A percentile compares a stretch with the other conserved stretches of the same genome.
phyloP scores from a whole-genome alignment of 345 rosid species.

The Psidium guajava region DNA sequence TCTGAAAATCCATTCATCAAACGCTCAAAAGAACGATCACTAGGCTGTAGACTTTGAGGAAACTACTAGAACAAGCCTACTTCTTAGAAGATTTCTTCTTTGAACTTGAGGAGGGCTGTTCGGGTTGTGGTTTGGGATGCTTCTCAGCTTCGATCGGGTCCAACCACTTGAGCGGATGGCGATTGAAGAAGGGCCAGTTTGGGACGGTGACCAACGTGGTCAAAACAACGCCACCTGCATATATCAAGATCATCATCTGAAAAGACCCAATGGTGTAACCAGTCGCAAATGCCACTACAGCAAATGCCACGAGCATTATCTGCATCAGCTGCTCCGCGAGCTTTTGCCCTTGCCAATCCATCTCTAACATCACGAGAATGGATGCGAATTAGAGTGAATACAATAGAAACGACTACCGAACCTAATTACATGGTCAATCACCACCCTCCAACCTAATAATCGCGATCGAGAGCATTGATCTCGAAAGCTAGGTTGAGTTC shows the following conservation, averaged over 20 bases:
- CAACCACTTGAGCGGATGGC: constrained; percentile 75
- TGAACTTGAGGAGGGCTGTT: constrained; percentile 17
- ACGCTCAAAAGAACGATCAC: not conserved
- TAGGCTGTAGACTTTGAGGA: not conserved
- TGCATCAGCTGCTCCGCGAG: constrained; percentile 91
- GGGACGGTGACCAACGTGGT: constrained; percentile 71
- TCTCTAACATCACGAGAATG: constrained; percentile 2
- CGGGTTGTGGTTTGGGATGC: constrained; percentile 58
- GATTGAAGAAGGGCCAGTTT: constrained; percentile 83
- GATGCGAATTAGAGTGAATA: not conserved
- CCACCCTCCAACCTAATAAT: not conserved
- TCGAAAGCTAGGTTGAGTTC: not conserved
- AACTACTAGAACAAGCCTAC: constrained; percentile 12
- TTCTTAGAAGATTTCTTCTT: constrained; percentile 66
- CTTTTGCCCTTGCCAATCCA: constrained; percentile 99
- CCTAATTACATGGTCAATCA: not conserved
- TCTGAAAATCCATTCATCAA: not conserved
- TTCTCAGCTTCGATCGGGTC: constrained; percentile 73
- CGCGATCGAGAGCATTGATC: not conserved
- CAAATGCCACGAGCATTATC: constrained; percentile 53
- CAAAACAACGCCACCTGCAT: constrained; percentile 64
- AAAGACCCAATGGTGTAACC: constrained; percentile 63
- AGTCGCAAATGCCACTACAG: constrained; percentile 32
- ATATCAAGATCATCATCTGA: constrained; percentile 60
- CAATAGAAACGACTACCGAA: not conserved